phyloP scores from a whole-genome alignment of 2,329 filamentous ascomycete genomes.

The Talaromyces albobiverticillius region DNA sequence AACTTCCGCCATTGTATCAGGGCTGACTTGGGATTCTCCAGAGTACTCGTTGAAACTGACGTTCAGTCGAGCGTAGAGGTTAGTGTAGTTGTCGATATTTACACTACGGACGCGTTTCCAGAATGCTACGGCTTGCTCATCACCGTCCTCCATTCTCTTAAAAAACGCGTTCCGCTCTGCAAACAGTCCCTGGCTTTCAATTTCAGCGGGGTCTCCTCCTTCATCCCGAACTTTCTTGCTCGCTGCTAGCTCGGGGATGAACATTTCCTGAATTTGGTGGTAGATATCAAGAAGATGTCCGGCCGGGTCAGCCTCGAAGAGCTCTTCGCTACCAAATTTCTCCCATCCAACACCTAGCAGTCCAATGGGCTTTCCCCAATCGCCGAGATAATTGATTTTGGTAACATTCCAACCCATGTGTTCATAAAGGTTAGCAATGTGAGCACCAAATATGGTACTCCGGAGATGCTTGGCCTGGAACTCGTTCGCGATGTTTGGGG shows the following conservation, averaged over 20 bases:
- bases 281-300: slow-evolving; percentile 81
- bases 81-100: slow-evolving; percentile 64
- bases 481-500: slow-evolving; percentile 81
- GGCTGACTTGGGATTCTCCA: slow-evolving; percentile 67
- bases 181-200: not conserved
- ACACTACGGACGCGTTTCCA: slow-evolving; percentile 67
- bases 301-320: slow-evolving; percentile 65
- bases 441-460: slow-evolving; percentile 74
- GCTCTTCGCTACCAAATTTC: slow-evolving; percentile 70
- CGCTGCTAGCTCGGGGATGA: not conserved
- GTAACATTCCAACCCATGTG: slow-evolving; percentile 57
- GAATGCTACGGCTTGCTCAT: slow-evolving; percentile 57
- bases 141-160: slow-evolving; percentile 68
- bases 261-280: slow-evolving; percentile 61
- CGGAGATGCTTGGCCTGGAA: slow-evolving; percentile 73
- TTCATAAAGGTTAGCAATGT: slow-evolving; percentile 67
- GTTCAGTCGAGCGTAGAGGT: slow-evolving; percentile 68
- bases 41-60: slow-evolving; percentile 69
- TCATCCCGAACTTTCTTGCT: slow-evolving; percentile 8
- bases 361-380: slow-evolving; percentile 63
- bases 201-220: not conserved
- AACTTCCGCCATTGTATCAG: slow-evolving; percentile 63
- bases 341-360: slow-evolving; percentile 72
- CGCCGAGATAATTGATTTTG: slow-evolving; percentile 65
- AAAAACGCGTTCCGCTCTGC: slow-evolving; percentile 49